Conservation (phyloP, 495 filamentous ascomycete genomes). For the Collariella sp. region DNA sequence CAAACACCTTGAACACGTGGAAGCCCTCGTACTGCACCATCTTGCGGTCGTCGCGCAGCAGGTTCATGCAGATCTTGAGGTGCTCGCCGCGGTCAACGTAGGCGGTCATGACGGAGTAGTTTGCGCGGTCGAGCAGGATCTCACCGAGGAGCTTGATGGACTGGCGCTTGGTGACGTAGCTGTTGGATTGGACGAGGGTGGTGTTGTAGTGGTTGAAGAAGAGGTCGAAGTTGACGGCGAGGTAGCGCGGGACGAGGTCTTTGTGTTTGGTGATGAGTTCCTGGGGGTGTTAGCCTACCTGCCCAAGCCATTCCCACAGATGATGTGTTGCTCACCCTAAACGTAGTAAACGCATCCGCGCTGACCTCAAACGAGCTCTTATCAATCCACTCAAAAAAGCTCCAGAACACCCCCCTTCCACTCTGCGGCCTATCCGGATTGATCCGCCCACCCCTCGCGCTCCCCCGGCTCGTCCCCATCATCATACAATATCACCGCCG, state of each 20-base stretch:
- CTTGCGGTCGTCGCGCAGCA: constrained; percentile 85
- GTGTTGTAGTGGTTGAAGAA: constrained; percentile 90
- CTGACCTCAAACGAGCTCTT: constrained; percentile 91
- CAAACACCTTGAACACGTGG: constrained; percentile 99
- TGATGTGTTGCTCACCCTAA: constrained; percentile 54
- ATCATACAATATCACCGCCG: constrained; percentile 85
- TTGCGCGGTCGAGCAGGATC: constrained; percentile 85
- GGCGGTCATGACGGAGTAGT: constrained; percentile 95
- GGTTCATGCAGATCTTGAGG: constrained; percentile 95
- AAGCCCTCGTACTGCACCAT: constrained; percentile 99
- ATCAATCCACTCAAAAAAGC: constrained; percentile 97
- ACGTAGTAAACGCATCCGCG: constrained; percentile 95
- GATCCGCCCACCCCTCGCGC: constrained; percentile 53
- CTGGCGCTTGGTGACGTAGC: constrained; percentile 96
- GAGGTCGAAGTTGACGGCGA: constrained; percentile 75
- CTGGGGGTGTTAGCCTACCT: constrained; percentile 37
- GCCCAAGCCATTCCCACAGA: background rate
- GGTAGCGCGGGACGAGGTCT: constrained; percentile 72
- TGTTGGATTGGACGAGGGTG: constrained; percentile 80
- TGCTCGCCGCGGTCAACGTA: constrained; percentile 95
- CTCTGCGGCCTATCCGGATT: constrained; percentile 56
- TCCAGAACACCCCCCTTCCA: constrained; percentile 85
- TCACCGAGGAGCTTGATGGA: constrained; percentile 96
- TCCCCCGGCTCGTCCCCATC: constrained; percentile 55
- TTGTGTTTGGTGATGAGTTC: constrained; percentile 95